phyloP scores from a whole-genome alignment of 2,329 filamentous ascomycete genomes.

The Neocatenulostroma microsporum region DNA sequence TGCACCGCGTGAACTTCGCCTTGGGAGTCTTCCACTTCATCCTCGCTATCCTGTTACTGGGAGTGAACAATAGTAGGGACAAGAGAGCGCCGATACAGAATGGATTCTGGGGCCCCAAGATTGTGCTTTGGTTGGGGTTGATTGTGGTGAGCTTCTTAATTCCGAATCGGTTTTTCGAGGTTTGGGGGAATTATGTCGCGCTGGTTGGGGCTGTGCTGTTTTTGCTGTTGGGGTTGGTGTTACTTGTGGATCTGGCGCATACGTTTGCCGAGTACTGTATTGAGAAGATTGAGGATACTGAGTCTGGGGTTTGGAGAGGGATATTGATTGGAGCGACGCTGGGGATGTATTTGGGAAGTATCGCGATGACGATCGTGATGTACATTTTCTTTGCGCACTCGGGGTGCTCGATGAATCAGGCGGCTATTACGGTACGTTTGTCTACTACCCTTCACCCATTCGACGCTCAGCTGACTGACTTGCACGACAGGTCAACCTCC shows the following conservation, averaged over 20 bases:
- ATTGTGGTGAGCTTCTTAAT: conserved; percentile 93
- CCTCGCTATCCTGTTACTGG: conserved; percentile 74
- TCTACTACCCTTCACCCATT: conserved; percentile 2
- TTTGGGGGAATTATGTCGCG: conserved; percentile 92
- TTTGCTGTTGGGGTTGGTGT: conserved; percentile 80
- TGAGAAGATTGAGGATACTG: conserved; percentile 80
- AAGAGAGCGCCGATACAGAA: conserved; percentile 86
- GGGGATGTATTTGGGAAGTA: conserved; percentile 82
- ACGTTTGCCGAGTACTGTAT: conserved; percentile 97
- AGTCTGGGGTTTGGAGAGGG: conserved; percentile 75
- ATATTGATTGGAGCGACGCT: conserved; percentile 87
- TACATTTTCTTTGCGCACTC: conserved; percentile 87
- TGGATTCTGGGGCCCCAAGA: conserved; percentile 97
- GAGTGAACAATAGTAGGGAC: conserved; percentile 79
- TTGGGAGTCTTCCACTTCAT: conserved; percentile 89
- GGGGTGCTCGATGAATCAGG: conserved; percentile 91
- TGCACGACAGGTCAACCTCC: conserved; percentile 59
- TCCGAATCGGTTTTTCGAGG: conserved; percentile 86
- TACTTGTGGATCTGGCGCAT: conserved; percentile 90
- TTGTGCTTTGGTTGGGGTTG: conserved; percentile 78
- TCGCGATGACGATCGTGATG: conserved; percentile 93
- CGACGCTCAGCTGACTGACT: neutral
- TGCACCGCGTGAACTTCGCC: conserved; percentile 96
- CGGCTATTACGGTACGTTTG: conserved; percentile 66
- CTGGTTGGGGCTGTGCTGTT: conserved; percentile 86